A percentile compares a stretch with the other conserved stretches of the same genome.
phyloP scores from a whole-genome alignment of 2,329 filamentous ascomycete genomes.

The Colletotrichum salicis region DNA sequence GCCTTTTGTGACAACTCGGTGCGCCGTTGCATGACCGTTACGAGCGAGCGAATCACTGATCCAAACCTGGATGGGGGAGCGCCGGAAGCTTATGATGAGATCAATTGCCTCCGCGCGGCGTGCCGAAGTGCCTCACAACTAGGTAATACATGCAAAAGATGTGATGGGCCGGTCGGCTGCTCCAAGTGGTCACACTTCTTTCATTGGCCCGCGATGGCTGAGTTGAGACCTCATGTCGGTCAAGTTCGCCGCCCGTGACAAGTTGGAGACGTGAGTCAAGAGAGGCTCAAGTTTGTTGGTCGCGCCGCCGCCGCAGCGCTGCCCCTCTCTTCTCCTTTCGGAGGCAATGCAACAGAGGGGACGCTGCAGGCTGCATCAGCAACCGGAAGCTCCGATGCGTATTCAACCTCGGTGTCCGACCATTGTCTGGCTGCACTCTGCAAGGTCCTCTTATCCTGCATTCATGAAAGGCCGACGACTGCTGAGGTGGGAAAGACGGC shows the following conservation, averaged over 20 bases:
- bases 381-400: constrained; percentile 11
- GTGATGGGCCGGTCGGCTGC: constrained; percentile 9
- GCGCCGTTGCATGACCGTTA: constrained; percentile 19
- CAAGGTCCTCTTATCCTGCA: neutral
- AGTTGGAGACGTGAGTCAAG: constrained; percentile 24
- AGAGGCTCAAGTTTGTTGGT: constrained; percentile 16
- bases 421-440: neutral
- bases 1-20: constrained; percentile 19
- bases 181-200: neutral
- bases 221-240: constrained; percentile 2
- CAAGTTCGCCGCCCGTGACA: constrained; percentile 8
- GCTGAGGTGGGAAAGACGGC: neutral
- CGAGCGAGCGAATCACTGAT: constrained; percentile 3
- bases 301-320: constrained; percentile 3
- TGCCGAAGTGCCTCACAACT: neutral
- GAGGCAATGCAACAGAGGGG: neutral
- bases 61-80: neutral
- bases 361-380: neutral
- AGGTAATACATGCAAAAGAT: neutral
- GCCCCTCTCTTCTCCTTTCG: neutral
- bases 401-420: neutral
- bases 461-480: neutral
- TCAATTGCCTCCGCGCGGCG: neutral
- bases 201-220: neutral
- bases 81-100: neutral